Evolutionary conservation across 1,284 basidiomycete species (phyloP).

Genomic region (Sporisorium scitamineum): DNA sequence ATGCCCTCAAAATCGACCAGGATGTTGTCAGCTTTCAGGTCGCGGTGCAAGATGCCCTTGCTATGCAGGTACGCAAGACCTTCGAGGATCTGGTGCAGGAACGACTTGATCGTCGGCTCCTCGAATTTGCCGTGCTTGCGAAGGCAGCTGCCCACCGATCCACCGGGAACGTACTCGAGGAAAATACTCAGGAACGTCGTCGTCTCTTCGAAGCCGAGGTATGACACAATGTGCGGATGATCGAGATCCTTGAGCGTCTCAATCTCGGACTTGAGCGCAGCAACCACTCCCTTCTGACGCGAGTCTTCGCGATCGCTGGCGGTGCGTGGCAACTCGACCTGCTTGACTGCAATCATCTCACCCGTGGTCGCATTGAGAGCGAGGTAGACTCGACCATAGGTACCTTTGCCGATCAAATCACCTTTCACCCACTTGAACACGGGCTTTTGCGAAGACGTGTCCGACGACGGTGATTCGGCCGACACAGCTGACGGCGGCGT

Average conservation of each 20-base stretch:
- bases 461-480: constrained; percentile 64
- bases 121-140: constrained; percentile 93
- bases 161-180: constrained; percentile 82
- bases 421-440: constrained; percentile 99
- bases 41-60: constrained; percentile 91
- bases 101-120: constrained; percentile 90
- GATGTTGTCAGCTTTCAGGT: constrained; percentile 98
- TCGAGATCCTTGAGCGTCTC: constrained; percentile 93
- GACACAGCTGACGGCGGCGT: constrained; percentile 57
- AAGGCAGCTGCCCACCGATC: constrained; percentile 91
- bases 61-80: constrained; percentile 94
- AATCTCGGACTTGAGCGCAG: constrained; percentile 92
- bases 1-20: constrained; percentile 91
- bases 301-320: constrained; percentile 88
- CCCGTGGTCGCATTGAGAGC: constrained; percentile 97
- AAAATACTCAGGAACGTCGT: constrained; percentile 94
- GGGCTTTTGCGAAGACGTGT: constrained; percentile 48
- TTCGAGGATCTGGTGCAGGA: constrained; percentile 89
- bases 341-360: constrained; percentile 99
- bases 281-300: constrained; percentile 85
- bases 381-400: constrained; percentile 94
- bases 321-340: constrained; percentile 93
- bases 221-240: constrained; percentile 96
- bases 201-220: constrained; percentile 91
- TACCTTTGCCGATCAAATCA: constrained; percentile 95